Evolutionary conservation across 78 protist genomes (phyloP), one percentile per base, ranked within the genome.

Genomic region (Creolimax fragrantissima): DNA sequence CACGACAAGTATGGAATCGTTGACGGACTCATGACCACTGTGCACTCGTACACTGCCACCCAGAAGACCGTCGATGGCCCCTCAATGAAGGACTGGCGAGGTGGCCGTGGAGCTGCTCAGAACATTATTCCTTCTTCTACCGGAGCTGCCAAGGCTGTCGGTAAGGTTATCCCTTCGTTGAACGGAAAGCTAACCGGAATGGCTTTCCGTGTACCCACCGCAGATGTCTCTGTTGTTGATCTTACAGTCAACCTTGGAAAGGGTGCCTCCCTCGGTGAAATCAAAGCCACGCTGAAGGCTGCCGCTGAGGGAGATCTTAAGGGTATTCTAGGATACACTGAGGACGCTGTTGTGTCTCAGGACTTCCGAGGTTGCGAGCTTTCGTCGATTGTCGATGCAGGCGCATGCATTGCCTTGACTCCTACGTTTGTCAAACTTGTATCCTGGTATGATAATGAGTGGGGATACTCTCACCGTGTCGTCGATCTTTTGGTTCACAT

Each of bases 61-160:
- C 99, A 99, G 97, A 93, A 94, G 93, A 95, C 97, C 83, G 99
- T 98, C 45, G 99, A 99, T 90, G 99, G 98, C 43, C 99, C 99
- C 42, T 93, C 98, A 11, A 92, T 92, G 88, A 96, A 96, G 96
- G 96, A 97, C 97, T 98, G 99, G 99, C 96, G 99, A 45, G 96
- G 95, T 36, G 99, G 99, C 35, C 98, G 99, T 32, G 95, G 95
- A 3, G 99, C 97, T 3, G 89, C 89, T 6, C 41, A 86, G 92
- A 99, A 98, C 98, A 98, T 99, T 95, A 99, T 99, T 95, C 99
- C 99, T 43, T 90, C 99, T 45, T 67, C 98, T 81, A 99, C 99
- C 39, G 99, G 99, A 39, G 99, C 99, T 2, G 99, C 99, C 84
- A 96, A 94, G 93, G 99, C 99, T 24, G 99, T 99, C 24, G 98